phyloP scores from a whole-genome alignment of 1,139 yeast species.

The Geotrichum restrictum region DNA sequence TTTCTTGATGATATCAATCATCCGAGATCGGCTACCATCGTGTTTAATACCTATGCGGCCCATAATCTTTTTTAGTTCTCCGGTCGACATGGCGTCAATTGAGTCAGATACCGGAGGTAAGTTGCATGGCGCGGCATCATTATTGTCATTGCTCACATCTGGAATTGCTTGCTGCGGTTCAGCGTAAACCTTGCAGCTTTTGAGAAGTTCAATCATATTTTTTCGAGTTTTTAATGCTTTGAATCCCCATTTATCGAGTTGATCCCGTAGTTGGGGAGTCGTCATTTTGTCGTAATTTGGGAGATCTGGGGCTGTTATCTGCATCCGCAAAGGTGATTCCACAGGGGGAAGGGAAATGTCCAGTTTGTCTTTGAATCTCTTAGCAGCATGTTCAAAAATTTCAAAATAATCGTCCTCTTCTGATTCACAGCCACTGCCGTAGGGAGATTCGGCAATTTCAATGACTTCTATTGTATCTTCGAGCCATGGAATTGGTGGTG shows the following conservation, averaged over 20 bases:
- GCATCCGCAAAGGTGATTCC: not conserved
- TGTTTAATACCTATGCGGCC: slow-evolving; percentile 10
- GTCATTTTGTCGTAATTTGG: slow-evolving; percentile 13
- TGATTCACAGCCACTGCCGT: not conserved
- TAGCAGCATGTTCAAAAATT: slow-evolving; percentile 1
- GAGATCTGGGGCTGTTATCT: not conserved
- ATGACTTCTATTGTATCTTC: slow-evolving; percentile 3
- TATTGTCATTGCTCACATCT: too few species aligned
- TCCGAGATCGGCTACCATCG: slow-evolving; percentile 9
- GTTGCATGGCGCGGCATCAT: too few species aligned
- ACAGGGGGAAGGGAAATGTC: not conserved
- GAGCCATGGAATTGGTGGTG: too few species aligned
- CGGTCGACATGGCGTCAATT: slow-evolving; percentile 6
- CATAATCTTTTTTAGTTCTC: slow-evolving; percentile 9
- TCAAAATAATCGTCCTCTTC: slow-evolving; percentile 7
- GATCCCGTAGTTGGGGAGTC: slow-evolving; percentile 8
- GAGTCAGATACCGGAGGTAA: not conserved
- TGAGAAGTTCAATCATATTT: slow-evolving; percentile 12
- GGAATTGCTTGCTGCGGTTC: not conserved
- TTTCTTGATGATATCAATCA: slow-evolving; percentile 2
- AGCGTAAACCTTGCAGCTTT: slow-evolving; percentile 15
- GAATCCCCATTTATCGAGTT: slow-evolving; percentile 20
- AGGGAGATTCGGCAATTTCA: slow-evolving; percentile 16
- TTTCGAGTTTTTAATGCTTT: slow-evolving; percentile 15
- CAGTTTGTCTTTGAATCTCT: not conserved